These are phyloP conservation scores for Monilinia vaccinii-corymbosi DNA, from an alignment of 2,329 filamentous ascomycete genomes.

Conservation along the genomic window DNA sequence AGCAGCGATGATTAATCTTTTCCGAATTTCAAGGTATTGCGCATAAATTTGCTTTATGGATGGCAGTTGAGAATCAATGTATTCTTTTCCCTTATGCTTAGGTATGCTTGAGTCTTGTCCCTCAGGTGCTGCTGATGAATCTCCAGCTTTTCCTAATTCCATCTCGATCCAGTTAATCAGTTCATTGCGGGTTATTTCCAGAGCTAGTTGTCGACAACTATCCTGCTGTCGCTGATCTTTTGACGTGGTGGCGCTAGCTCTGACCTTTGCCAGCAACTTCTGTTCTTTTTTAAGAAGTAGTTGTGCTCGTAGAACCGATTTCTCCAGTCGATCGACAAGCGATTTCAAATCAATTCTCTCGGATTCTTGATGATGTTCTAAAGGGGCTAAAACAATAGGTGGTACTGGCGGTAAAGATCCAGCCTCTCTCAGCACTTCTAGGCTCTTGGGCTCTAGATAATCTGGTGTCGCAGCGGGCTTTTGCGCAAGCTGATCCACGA, in stretches of 20 bases:
- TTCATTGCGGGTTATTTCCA: conserved; percentile 47
- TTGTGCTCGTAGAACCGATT: conserved; percentile 49
- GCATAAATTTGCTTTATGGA: conserved; percentile 45
- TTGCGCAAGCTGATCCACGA: conserved; percentile 41
- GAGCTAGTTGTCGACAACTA: conserved; percentile 38
- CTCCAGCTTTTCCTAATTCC: conserved; percentile 45
- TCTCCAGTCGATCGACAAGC: conserved; percentile 45
- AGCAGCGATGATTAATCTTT: conserved; percentile 35
- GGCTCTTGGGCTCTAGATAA: conserved; percentile 35
- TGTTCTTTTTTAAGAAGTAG: conserved; percentile 48
- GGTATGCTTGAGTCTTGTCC: background rate
- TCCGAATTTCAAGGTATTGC: conserved; percentile 42
- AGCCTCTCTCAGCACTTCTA: conserved; percentile 17
- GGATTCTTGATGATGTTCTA: conserved; percentile 18
- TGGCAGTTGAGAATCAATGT: conserved; percentile 17
- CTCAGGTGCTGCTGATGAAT: conserved; percentile 29
- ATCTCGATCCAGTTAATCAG: conserved; percentile 58
- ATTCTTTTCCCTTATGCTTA: conserved; percentile 17
- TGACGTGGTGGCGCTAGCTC: conserved; percentile 1
- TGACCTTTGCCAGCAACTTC: conserved; percentile 41
- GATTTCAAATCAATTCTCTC: conserved; percentile 37
- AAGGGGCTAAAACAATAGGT: conserved; percentile 19
- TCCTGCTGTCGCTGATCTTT: background rate
- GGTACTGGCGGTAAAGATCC: conserved; percentile 24
- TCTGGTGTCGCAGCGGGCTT: conserved; percentile 43